phyloP scores from a whole-genome alignment of 176 grass and related monocot genomes.

The Lolium rigidum region DNA sequence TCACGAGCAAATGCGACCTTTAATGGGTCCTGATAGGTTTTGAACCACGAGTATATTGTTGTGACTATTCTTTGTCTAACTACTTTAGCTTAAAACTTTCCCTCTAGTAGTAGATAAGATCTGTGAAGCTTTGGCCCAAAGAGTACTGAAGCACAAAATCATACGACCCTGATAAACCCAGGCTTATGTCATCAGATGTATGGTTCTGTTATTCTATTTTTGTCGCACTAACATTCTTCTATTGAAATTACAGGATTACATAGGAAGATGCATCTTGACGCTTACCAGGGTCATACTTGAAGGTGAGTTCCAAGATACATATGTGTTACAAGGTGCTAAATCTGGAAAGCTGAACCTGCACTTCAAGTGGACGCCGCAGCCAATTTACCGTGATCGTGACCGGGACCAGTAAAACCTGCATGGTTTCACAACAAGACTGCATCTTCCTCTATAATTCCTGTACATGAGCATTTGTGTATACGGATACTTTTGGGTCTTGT shows the following conservation, averaged over 20 bases:
- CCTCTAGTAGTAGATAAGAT: not conserved
- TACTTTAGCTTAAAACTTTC: not conserved
- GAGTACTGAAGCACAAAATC: not conserved
- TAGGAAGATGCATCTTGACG: slow-evolving; percentile 97
- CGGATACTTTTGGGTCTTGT: not conserved
- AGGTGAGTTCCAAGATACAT: slow-evolving; percentile 81
- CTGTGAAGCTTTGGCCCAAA: not conserved
- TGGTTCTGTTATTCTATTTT: slow-evolving; percentile 22
- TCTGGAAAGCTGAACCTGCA: slow-evolving; percentile 90
- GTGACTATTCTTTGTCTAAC: not conserved
- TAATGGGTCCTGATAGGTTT: not conserved
- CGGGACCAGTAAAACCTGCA: slow-evolving; percentile 47
- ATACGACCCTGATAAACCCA: not conserved
- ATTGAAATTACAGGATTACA: slow-evolving; percentile 65
- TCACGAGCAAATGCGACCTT: not conserved
- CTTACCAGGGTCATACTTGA: slow-evolving; percentile 84
- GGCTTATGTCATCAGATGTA: not conserved
- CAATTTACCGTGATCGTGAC: slow-evolving; percentile 79
- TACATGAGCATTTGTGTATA: slow-evolving; percentile 25
- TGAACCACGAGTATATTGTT: not conserved
- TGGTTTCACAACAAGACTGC: slow-evolving; percentile 15
- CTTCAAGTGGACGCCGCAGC: slow-evolving; percentile 89
- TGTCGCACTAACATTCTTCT: slow-evolving; percentile 1
- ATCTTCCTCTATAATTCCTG: not conserved
- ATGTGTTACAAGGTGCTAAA: slow-evolving; percentile 86